Base-by-base conservation (phyloP, 169 alveolate genomes). In the Plasmodium adleri region DNA sequence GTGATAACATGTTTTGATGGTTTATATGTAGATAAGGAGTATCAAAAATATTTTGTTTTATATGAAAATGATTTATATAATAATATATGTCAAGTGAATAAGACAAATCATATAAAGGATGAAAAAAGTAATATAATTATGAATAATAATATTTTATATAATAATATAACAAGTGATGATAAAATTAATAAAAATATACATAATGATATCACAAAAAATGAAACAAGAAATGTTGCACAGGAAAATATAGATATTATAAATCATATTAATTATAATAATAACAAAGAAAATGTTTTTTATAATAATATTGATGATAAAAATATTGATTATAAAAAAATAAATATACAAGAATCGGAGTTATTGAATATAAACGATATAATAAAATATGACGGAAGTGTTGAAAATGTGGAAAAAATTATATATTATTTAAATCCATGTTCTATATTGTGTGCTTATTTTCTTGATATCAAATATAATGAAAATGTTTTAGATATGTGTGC, bases 401-500 rank as follows among this genome's bases (percentile, higher is more conserved):
- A 75, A 75, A 56, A 63, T 22, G 26, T 75, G 2, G 32, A 39
- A 3, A 75, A 75, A 56, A 17, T 67, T 5, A 64, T 50, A 8
- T 75, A 75, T 67, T 75, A 75, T 43, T 63, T 75, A 63, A 75
- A 75, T 20, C 88, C 88, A 4, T 75, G 88, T 13, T 58, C 92
- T 2, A 90, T 88, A 20, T 90, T 70, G 20, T 94, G 94, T 24
- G 90, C 94, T 13, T 72, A 91, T 59, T 87, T 91, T 26, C 66
- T 93, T 8, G 94, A 90, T 15, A 85, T 87, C 12, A 32, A 54
- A 54, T 86, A 93, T 1, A 88, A 88, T 24, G 95, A 95, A 32
- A 50, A 89, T 49, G 95, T 96, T 39, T 88, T 96, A 17, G 98
- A 96, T 74, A 74, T 95, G 92, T 96, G 97, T 91, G 95, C 97